A percentile compares a stretch with the other conserved stretches of the same genome.
These are phyloP conservation scores for Musa itinerans DNA, from an alignment of 176 grass and related monocot genomes.

Conservation along the genomic window DNA sequence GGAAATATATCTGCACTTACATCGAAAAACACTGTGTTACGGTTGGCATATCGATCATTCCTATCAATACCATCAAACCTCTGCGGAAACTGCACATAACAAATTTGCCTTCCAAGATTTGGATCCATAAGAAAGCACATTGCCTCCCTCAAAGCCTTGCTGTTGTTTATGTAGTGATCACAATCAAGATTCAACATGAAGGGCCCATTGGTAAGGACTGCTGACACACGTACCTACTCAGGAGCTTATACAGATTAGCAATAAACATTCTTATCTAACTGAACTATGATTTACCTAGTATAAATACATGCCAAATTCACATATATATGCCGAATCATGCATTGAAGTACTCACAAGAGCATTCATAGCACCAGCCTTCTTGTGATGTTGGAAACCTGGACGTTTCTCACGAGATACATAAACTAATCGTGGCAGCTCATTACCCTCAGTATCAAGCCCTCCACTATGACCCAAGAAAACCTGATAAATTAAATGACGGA, in stretches of 20 bases:
- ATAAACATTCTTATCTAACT: constrained; percentile 16
- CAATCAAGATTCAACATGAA: constrained; percentile 99
- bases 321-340: background rate
- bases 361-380: constrained; percentile 99
- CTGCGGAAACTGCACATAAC: constrained; percentile 95
- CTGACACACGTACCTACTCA: constrained; percentile 87
- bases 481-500: constrained; percentile 26
- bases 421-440: constrained; percentile 92
- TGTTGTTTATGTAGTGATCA: constrained; percentile 99
- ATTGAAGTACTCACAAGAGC: constrained; percentile 62
- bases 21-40: constrained; percentile 96
- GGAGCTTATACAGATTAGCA: constrained; percentile 12
- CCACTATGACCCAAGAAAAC: constrained; percentile 98
- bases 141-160: constrained; percentile 84
- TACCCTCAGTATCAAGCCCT: constrained; percentile 77
- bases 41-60: constrained; percentile 95
- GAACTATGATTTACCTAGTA: constrained; percentile 9
- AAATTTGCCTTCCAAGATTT: constrained; percentile 80
- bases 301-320: background rate
- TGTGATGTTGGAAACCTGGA: constrained; percentile 92
- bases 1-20: constrained; percentile 36
- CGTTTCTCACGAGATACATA: constrained; percentile 99
- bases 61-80: constrained; percentile 91
- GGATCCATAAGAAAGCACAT: constrained; percentile 99
- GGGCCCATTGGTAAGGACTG: constrained; percentile 95